Conservation (phyloP, 805 yeast species). For the Wickerhamiella sorbophila region DNA sequence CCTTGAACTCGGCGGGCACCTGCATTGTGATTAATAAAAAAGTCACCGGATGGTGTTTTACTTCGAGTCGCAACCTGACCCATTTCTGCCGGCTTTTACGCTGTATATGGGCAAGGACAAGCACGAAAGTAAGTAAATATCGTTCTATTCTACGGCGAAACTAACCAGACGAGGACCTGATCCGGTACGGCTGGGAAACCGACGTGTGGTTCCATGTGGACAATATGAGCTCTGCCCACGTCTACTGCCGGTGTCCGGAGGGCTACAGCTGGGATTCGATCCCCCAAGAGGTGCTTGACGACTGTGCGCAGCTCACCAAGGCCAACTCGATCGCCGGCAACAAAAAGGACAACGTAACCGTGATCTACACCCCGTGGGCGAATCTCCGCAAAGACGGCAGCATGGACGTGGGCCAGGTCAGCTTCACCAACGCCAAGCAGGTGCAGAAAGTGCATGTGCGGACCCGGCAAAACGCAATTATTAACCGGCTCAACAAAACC, state of each 20-base stretch:
- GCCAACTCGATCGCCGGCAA: slow-evolving; percentile 67
- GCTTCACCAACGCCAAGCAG: slow-evolving; percentile 44
- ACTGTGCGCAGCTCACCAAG: slow-evolving; percentile 50
- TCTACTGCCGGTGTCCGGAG: slow-evolving; percentile 45
- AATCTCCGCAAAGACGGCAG: slow-evolving; percentile 51
- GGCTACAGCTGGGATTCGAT: slow-evolving; percentile 35
- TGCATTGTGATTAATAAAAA: slow-evolving; percentile 9
- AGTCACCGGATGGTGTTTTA: slow-evolving; percentile 31
- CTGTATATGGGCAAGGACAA: slow-evolving; percentile 65
- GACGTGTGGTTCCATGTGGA: slow-evolving; percentile 73
- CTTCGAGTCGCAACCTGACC: slow-evolving; percentile 23
- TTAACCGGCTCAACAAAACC: slow-evolving; percentile 53
- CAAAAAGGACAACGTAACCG: slow-evolving; percentile 49
- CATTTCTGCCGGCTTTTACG: slow-evolving; percentile 4
- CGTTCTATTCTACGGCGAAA: background rate
- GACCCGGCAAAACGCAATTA: slow-evolving; percentile 40
- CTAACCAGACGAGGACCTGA: slow-evolving; percentile 32
- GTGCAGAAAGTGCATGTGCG: slow-evolving; percentile 41
- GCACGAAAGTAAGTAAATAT: slow-evolving; percentile 35
- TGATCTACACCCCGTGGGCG: slow-evolving; percentile 61
- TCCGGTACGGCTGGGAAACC: slow-evolving; percentile 49
- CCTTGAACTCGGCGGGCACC: slow-evolving; percentile 17
- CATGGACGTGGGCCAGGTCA: slow-evolving; percentile 70
- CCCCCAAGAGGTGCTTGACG: slow-evolving; percentile 38
- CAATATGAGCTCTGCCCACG: slow-evolving; percentile 61